Base-by-base conservation (phyloP, 805 yeast genomes). In the Wickerhamiella azyma region DNA sequence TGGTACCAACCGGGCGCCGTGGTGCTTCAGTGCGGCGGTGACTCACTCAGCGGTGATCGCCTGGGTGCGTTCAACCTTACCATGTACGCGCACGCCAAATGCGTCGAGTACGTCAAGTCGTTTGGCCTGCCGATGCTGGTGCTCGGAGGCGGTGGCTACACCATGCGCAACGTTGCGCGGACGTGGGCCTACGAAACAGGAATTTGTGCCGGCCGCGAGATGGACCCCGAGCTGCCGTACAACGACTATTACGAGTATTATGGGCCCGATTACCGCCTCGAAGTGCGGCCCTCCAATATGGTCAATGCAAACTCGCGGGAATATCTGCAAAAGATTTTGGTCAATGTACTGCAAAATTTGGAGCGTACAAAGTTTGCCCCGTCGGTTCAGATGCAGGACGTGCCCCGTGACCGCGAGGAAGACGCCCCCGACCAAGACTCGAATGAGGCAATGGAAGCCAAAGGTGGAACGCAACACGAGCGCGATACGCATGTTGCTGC, bases 1-100 rank as follows among this genome's bases (percentile, higher is more conserved):
- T 83, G 85, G 70, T 89, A 81, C 65, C 89, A 82, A 62, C 98
- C 98, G 5, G 80, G 94, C 5, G 92, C 84, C 1, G 86, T 89
- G 26, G 96, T 89, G 1, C 82, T 86, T 58, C 98, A 89, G 66
- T 86, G 96, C 67, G 98, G 98, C 45, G 97, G 96, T 26, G 98
- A 89, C 60, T 85, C 96, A 2, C 68, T 89, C 39, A 92, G 95
- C 2, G 85, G 88, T 50, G 98, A 89, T 63, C 74, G 96, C 50
- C 67, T 89, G 41, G 98, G 98, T 7, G 83, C 94, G 64, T 92
- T 89, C 71, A 89, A 89, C 62, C 67, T 89, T 55, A 83, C 86
- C 53, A 88, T 92, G 66, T 74, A 77, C 49, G 97, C 94, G 2
- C 96, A 89, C 59, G 96, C 96, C 17, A 94, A 85, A 62, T 92